Percentiles rank a stretch among this genome's conserved stretches.
These are phyloP conservation scores for Dendrobium chrysotoxum DNA, from an alignment of 106 monocot genomes.

Conservation along the genomic window DNA sequence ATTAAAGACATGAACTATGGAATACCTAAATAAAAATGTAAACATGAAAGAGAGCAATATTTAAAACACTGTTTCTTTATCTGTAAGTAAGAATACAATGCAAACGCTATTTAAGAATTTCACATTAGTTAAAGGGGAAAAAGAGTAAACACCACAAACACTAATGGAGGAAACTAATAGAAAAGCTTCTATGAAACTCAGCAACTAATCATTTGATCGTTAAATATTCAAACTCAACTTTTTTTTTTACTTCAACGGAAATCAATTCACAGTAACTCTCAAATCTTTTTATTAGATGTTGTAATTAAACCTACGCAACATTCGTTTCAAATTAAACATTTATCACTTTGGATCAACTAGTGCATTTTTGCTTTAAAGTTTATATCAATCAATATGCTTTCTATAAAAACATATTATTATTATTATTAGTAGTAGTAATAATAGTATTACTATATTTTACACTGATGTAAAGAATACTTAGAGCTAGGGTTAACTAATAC, in stretches of 20 bases:
- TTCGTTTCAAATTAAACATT: not conserved
- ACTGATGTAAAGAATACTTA: too few relatives aligned
- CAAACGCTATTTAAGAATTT: not conserved
- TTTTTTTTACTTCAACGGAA: not conserved
- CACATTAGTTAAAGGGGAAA: not conserved
- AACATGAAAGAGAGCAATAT: not conserved
- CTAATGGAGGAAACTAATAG: not conserved
- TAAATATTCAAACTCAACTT: not conserved
- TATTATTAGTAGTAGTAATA: too few relatives aligned
- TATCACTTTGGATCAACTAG: not conserved
- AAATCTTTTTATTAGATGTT: not conserved
- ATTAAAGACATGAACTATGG: not conserved
- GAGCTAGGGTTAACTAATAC: too few relatives aligned
- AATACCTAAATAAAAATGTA: not conserved
- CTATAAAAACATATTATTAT: too few relatives aligned
- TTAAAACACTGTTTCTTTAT: not conserved
- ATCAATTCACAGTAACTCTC: not conserved
- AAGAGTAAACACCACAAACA: too few relatives aligned
- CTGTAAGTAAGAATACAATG: not conserved
- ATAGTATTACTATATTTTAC: too few relatives aligned
- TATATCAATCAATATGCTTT: not conserved
- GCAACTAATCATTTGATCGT: not conserved
- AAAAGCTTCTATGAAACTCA: not conserved
- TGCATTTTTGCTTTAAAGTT: not conserved
- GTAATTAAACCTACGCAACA: not conserved